Conservation (phyloP, 2,329 filamentous ascomycete species). For the Xylaria sp. region DNA sequence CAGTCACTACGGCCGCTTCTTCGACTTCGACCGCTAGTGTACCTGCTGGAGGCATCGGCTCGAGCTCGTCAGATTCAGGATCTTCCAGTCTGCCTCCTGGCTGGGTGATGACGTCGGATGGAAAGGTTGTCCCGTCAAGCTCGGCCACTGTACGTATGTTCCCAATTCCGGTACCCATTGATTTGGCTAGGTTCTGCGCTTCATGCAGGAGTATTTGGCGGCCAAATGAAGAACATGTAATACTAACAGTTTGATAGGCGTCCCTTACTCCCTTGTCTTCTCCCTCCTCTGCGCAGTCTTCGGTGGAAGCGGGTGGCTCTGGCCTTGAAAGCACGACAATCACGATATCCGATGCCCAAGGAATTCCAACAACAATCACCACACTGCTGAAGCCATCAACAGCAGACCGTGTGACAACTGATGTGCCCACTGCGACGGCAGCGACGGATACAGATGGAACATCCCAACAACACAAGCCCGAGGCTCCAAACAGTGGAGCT, state of each 20-base stretch:
- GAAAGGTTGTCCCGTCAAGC: conserved; percentile 81
- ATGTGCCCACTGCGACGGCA: conserved; percentile 7
- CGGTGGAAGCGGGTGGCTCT: conserved; percentile 49
- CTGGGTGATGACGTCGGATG: conserved; percentile 82
- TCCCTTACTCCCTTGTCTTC: conserved; percentile 57
- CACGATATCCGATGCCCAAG: conserved; percentile 52
- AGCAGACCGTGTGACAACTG: conserved; percentile 4
- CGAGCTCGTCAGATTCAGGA: conserved; percentile 62
- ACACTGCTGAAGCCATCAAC: conserved; percentile 48
- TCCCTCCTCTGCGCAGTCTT: conserved; percentile 52
- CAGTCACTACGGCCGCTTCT: conserved; percentile 72
- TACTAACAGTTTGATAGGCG: conserved; percentile 48
- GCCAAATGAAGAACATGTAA: conserved; percentile 19
- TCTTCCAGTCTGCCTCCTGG: conserved; percentile 74
- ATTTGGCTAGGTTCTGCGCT: conserved; percentile 40
- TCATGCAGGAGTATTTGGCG: conserved; percentile 17
- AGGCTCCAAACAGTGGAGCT: conserved; percentile 34
- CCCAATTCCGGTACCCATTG: conserved; percentile 21
- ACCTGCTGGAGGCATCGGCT: conserved; percentile 76
- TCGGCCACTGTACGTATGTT: conserved; percentile 67
- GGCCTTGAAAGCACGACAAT: conserved; percentile 59
- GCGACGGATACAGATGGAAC: conserved; percentile 12
- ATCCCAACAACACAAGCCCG: conserved; percentile 22
- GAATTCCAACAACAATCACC: conserved; percentile 48
- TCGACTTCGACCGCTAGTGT: conserved; percentile 72